phyloP scores from a whole-genome alignment of 495 filamentous ascomycete species.

The Pseudoneurospora amorphoporcata region DNA sequence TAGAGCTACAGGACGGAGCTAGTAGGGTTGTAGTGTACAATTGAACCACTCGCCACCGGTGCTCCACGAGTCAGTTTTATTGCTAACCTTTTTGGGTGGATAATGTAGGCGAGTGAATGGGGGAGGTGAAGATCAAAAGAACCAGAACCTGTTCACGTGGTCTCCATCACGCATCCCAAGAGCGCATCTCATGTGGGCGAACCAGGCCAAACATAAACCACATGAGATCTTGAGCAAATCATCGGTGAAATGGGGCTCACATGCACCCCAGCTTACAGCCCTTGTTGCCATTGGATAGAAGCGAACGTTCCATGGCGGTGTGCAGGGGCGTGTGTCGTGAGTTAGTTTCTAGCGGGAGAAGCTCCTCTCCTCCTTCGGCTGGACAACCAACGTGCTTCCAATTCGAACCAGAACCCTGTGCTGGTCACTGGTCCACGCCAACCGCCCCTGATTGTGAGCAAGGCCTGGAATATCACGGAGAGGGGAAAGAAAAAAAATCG shows the following conservation, averaged over 20 bases:
- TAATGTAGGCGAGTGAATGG: not conserved
- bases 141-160: not conserved
- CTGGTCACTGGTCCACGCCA: not conserved
- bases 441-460: not conserved
- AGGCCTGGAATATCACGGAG: not conserved
- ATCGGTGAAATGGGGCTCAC: not conserved
- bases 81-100: not conserved
- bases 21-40: not conserved
- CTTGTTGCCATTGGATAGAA: not conserved
- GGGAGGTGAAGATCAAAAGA: not conserved
- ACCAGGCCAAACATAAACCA: not conserved
- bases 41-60: not conserved
- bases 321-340: not conserved
- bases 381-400: not conserved
- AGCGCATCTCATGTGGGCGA: not conserved
- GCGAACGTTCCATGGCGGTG: not conserved
- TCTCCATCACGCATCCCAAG: not conserved
- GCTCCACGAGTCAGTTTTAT: not conserved
- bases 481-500: not conserved
- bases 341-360: not conserved
- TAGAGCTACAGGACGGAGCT: not conserved
- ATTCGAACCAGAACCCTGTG: not conserved
- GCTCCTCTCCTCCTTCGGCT: not conserved
- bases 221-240: not conserved
- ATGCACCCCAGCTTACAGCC: not conserved